Base-by-base conservation (phyloP, 306 rosid species). In the Corylus americana region DNA sequence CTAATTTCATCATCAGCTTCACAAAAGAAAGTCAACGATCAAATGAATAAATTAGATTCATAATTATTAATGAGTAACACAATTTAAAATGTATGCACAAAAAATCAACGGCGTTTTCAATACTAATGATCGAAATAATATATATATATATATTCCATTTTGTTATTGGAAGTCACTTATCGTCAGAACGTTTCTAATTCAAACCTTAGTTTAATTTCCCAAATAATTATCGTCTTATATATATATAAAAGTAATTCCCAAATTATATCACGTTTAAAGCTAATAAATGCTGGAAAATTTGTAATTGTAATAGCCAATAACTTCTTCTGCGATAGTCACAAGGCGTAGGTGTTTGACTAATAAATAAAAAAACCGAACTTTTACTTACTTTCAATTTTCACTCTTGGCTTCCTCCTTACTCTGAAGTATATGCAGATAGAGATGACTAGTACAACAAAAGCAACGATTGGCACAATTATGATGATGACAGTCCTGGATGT, bases 401-500 rank as follows among this genome's bases (percentile, higher is more conserved):
- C 42, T 76, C 25, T n/a, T 11, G 76, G 3, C 71, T 42, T 86
- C 75, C 45, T 42, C 1, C 7, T 42, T 4, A 18, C 17, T 45
- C 79, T 77, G 7, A 79, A 54, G 50, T 70, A 85, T 59, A 84
- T 16, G 75, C 44, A 57, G 13, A 83, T n/a, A 29, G 68, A 76
- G 45, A 80, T 17, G 39, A 74, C 10, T 22, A 88, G 73, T 20
- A 64, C 61, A 14, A 45, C 17, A 3, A 63, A 63, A 49, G 18
- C 77, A 77, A 55, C 59, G 18, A 74, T 44, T 27, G 89, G 55
- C 44, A 84, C 86, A 58, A 48, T 53, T 27, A 83, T 17, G 13
- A 63, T 72, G 2, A 75, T 77, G 20, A 44, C 61, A 77, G n/a
- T 81, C 35, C 68, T 18, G 7, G 79, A 48, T 25, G 49, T 53